These are phyloP conservation scores for Escallonia herrerae DNA, from an alignment of 129 eudicot species.

Conservation along the genomic window DNA sequence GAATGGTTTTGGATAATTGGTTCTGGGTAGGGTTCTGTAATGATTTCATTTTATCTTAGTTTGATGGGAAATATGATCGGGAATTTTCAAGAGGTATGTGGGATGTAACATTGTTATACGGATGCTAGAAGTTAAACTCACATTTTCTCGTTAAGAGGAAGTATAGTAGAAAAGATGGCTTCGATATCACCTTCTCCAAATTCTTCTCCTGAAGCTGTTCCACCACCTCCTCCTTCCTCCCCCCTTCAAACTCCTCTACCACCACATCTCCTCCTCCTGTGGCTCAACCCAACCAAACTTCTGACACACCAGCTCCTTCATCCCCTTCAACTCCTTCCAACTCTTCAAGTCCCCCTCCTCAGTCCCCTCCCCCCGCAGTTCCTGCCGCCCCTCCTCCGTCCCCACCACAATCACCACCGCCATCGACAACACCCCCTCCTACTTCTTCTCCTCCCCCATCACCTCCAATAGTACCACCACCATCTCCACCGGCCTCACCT, in stretches of 20 bases:
- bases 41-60: constrained; percentile 8
- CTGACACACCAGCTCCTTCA: constrained; percentile 27
- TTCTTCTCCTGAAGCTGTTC: constrained; percentile 27
- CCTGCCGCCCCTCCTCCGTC: constrained; percentile 39
- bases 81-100: constrained; percentile 6
- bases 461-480: constrained; percentile 47
- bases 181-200: constrained; percentile 52
- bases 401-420: constrained; percentile 11
- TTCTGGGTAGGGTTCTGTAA: constrained; percentile 7
- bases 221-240: constrained; percentile 28
- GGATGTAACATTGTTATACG: constrained; percentile 15
- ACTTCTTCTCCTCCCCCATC: constrained; percentile 41
- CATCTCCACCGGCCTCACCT: constrained; percentile 41
- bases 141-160: constrained; percentile 9
- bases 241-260: constrained; percentile 23
- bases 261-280: constrained; percentile 23
- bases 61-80: neutral
- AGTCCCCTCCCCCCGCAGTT: constrained; percentile 27
- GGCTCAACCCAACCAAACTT: constrained; percentile 25
- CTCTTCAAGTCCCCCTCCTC: constrained; percentile 34
- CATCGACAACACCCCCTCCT: constrained; percentile 9
- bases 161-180: constrained; percentile 40
- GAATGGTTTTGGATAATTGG: neutral
- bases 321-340: constrained; percentile 15
- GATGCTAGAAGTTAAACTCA: constrained; percentile 17